Evolutionary conservation across 306 rosid species (phyloP).

Genomic region (Glycine soja): DNA sequence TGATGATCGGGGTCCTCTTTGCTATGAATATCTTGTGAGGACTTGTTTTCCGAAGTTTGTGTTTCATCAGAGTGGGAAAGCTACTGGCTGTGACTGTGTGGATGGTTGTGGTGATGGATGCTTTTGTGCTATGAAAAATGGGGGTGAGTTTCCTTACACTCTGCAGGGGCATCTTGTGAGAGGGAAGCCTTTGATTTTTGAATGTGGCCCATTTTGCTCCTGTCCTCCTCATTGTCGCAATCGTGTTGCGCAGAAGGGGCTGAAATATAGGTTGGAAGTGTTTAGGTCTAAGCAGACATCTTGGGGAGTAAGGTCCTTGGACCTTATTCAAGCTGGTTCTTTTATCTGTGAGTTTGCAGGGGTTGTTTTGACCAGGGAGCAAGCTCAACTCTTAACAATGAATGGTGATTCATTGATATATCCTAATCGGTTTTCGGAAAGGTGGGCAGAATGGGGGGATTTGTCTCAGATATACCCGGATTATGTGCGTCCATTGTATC

Average conservation of each 20-base stretch:
- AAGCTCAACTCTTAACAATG: constrained; percentile 84
- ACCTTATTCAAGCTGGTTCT: constrained; percentile 88
- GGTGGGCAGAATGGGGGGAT: constrained; percentile 99
- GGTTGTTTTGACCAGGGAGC: constrained; percentile 84
- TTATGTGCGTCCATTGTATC: constrained; percentile 81
- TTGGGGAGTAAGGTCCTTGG: constrained; percentile 96
- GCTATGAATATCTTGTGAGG: constrained; percentile 66
- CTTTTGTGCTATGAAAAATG: constrained; percentile 84
- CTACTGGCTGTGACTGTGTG: constrained; percentile 80
- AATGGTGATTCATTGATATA: constrained; percentile 80
- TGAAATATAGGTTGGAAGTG: constrained; percentile 76
- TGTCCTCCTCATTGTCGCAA: constrained; percentile 86
- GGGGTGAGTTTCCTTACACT: constrained; percentile 77
- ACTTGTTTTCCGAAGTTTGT: constrained; percentile 80
- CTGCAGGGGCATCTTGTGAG: constrained; percentile 71
- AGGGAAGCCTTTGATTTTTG: constrained; percentile 92
- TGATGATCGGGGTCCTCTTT: constrained; percentile 70
- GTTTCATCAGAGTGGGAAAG: constrained; percentile 69
- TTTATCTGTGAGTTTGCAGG: constrained; percentile 94
- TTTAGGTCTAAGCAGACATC: constrained; percentile 87
- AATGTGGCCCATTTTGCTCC: constrained; percentile 87
- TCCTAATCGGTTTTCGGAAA: constrained; percentile 76
- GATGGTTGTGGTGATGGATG: constrained; percentile 65
- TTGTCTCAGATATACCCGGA: constrained; percentile 70
- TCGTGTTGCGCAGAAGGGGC: constrained; percentile 80